These are phyloP conservation scores for Agaricales sp. DNA, from an alignment of 1,284 basidiomycete species.

Conservation along the genomic window DNA sequence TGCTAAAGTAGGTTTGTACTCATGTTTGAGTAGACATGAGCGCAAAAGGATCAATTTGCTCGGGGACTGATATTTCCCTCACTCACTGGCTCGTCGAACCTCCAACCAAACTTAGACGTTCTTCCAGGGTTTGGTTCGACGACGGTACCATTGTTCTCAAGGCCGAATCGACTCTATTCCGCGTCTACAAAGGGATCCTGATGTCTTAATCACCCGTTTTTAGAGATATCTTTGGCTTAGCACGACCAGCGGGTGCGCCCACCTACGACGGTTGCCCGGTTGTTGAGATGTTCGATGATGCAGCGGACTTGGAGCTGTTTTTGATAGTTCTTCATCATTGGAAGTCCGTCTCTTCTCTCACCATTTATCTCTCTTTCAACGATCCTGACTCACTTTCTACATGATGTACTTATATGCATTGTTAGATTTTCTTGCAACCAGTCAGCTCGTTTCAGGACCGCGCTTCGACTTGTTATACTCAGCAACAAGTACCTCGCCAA, in stretches of 20 bases:
- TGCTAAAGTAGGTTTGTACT: no score
- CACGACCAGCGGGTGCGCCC: constrained; percentile 10
- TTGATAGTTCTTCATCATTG: constrained; percentile 13
- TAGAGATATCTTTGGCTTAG: constrained; percentile 13
- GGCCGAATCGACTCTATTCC: constrained; percentile 14
- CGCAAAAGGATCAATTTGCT: no score
- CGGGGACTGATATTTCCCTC: no score
- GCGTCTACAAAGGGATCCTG: constrained; percentile 15
- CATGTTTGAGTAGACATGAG: no score
- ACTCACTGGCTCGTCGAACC: no score
- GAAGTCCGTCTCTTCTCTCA: background rate
- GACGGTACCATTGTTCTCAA: constrained; percentile 18
- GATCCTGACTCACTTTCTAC: no score
- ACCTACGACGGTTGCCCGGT: constrained; percentile 14
- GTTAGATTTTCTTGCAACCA: background rate
- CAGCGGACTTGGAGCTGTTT: constrained; percentile 13
- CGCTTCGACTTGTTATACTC: background rate
- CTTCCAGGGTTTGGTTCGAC: constrained; percentile 14
- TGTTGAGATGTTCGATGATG: constrained; percentile 13
- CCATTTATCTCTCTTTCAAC: no score
- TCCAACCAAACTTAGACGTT: constrained; percentile 10
- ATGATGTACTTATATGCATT: background rate
- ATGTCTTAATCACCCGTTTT: constrained; percentile 14
- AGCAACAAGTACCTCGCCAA: background rate
- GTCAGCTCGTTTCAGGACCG: background rate